Percentiles rank a stretch among this genome's conserved stretches.
Evolutionary conservation across 805 yeast species (phyloP).

Genomic region (Wickerhamiella parazyma): DNA sequence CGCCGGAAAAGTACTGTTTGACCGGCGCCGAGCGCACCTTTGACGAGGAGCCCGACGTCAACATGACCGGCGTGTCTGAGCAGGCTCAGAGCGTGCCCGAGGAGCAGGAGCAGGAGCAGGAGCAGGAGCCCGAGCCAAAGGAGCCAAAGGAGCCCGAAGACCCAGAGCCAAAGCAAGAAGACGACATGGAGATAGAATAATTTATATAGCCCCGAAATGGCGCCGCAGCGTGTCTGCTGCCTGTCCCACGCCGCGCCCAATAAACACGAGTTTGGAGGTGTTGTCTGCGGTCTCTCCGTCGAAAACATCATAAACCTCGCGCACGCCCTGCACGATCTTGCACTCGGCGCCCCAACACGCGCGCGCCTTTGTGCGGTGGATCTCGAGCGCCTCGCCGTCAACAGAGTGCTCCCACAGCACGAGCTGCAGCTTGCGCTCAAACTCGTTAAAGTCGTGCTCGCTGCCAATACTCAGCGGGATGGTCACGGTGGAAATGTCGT

Average conservation of each 20-base stretch:
- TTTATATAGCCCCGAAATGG: neutral
- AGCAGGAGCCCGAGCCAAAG: too few species aligned
- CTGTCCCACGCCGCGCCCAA: constrained; percentile 48
- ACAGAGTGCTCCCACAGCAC: constrained; percentile 59
- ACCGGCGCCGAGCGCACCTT: constrained; percentile 69
- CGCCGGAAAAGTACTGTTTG: constrained; percentile 94
- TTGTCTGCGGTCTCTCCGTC: constrained; percentile 30
- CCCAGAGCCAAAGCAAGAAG: constrained; percentile 10
- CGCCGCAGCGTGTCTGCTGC: neutral
- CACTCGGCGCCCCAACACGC: constrained; percentile 31
- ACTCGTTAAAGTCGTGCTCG: constrained; percentile 28
- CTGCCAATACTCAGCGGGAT: constrained; percentile 33
- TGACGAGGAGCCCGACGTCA: constrained; percentile 33
- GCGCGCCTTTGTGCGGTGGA: constrained; percentile 75
- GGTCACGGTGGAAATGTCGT: constrained; percentile 37
- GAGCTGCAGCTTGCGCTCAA: constrained; percentile 54
- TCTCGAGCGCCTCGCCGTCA: constrained; percentile 38
- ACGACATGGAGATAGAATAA: constrained; percentile 10
- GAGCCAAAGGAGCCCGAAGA: too few species aligned
- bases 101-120: too few species aligned
- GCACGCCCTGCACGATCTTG: constrained; percentile 75
- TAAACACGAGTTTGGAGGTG: constrained; percentile 52
- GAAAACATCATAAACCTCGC: constrained; percentile 78
- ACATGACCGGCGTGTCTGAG: constrained; percentile 15
- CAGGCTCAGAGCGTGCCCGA: neutral